Percentiles rank a stretch among this genome's conserved stretches.
Conservation (phyloP, 305 asterid genomes). For the Fraxinus xanthoxyloides region DNA sequence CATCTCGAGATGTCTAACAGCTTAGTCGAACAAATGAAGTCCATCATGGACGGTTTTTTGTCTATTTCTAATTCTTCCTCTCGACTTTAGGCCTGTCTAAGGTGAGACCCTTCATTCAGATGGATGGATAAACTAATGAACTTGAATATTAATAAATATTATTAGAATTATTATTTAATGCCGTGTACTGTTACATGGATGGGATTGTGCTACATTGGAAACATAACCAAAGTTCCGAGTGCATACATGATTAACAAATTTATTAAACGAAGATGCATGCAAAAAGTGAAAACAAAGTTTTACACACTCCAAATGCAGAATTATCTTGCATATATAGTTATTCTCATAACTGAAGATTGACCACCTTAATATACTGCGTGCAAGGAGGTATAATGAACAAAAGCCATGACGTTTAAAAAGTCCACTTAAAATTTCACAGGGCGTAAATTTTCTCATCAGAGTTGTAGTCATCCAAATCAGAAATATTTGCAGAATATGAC, state of each 20-base stretch:
- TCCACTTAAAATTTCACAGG: constrained; percentile 35
- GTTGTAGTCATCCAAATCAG: constrained; percentile 78
- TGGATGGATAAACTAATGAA: background rate
- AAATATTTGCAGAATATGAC: constrained; percentile 73
- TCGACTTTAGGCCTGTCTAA: background rate
- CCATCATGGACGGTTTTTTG: background rate
- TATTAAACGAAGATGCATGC: background rate
- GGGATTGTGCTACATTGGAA: background rate
- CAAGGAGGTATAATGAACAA: background rate
- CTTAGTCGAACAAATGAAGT: background rate
- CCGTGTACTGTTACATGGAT: background rate
- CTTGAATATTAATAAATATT: background rate
- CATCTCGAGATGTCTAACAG: background rate
- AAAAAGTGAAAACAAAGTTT: background rate
- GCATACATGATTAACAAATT: background rate
- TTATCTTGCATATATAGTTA: background rate
- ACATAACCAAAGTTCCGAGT: background rate
- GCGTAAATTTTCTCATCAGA: constrained; percentile 94
- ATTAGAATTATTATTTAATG: background rate
- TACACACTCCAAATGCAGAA: background rate
- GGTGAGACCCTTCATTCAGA: background rate
- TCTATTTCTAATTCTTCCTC: background rate
- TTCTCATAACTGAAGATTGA: background rate
- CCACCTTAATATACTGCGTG: background rate
- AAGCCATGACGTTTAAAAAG: background rate